Conservation (phyloP, 148 eudicot species). For the Chenopodium suecicum region DNA sequence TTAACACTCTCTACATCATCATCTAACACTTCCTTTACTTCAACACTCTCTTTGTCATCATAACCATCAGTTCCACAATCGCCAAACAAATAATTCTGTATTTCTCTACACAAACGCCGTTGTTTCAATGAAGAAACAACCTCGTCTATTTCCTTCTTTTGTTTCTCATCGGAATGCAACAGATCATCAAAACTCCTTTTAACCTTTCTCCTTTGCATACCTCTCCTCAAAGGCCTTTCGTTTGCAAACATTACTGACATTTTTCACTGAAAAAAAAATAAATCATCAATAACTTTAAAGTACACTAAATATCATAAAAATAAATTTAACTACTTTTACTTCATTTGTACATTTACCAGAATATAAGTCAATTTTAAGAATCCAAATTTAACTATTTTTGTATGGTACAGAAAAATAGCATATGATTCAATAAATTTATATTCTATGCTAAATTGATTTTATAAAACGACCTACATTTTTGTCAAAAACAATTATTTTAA, state of each 20-base stretch:
- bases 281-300: background rate
- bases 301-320: background rate
- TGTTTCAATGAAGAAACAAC: constrained; percentile 16
- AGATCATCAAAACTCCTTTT: background rate
- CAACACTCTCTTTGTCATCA: too few relatives aligned
- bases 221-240: constrained; percentile 12
- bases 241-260: constrained; percentile 30
- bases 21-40: too few relatives aligned
- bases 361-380: too few relatives aligned
- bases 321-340: background rate
- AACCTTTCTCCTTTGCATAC: background rate
- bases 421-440: too few relatives aligned
- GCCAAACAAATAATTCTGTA: background rate
- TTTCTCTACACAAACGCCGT: constrained; percentile 5
- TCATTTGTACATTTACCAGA: too few relatives aligned
- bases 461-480: too few relatives aligned
- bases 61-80: background rate
- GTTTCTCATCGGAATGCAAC: constrained; percentile 7
- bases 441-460: too few relatives aligned
- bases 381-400: too few relatives aligned
- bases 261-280: constrained; percentile 10
- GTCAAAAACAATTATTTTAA: too few relatives aligned
- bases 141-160: background rate
- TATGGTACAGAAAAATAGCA: too few relatives aligned
- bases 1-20: too few relatives aligned